Evolutionary conservation across 2,329 filamentous ascomycete genomes (phyloP).

Genomic region (Davidsoniella eucalypti): DNA sequence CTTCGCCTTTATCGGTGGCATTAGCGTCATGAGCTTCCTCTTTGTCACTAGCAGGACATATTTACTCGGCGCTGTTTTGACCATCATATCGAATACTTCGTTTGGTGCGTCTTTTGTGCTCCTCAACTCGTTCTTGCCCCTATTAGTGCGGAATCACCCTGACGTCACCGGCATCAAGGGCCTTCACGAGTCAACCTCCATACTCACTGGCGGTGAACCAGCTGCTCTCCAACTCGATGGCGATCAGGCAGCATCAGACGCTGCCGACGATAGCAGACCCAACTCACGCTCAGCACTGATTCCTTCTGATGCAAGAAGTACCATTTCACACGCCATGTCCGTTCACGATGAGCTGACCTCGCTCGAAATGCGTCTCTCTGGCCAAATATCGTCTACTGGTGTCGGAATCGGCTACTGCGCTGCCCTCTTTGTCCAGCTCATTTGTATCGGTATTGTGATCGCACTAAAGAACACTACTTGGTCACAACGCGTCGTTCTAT

Average conservation of each 20-base stretch:
- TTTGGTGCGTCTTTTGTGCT: conserved; percentile 93
- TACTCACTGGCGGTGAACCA: neutral
- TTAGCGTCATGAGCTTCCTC: conserved; percentile 78
- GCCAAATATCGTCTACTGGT: conserved; percentile 77
- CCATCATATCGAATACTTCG: conserved; percentile 81
- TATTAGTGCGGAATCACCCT: conserved; percentile 78
- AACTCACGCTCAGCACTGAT: conserved; percentile 34
- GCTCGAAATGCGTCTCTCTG: conserved; percentile 62
- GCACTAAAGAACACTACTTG: conserved; percentile 61
- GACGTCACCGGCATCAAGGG: conserved; percentile 16
- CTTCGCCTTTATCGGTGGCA: conserved; percentile 72
- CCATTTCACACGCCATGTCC: neutral
- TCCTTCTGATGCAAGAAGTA: conserved; percentile 16
- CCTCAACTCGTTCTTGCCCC: conserved; percentile 82
- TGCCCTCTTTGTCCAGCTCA: conserved; percentile 66
- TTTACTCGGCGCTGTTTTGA: conserved; percentile 63
- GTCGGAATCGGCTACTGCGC: conserved; percentile 90
- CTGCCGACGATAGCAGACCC: conserved; percentile 14
- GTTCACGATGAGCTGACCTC: conserved; percentile 10
- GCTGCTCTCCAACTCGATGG: neutral
- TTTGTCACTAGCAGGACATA: conserved; percentile 61
- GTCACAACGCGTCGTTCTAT: conserved; percentile 72
- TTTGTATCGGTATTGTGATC: conserved; percentile 63
- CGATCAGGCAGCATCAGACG: neutral
- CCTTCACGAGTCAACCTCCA: neutral